phyloP scores from a whole-genome alignment of 2,329 filamentous ascomycete species.

The Neocucurbitaria cava region DNA sequence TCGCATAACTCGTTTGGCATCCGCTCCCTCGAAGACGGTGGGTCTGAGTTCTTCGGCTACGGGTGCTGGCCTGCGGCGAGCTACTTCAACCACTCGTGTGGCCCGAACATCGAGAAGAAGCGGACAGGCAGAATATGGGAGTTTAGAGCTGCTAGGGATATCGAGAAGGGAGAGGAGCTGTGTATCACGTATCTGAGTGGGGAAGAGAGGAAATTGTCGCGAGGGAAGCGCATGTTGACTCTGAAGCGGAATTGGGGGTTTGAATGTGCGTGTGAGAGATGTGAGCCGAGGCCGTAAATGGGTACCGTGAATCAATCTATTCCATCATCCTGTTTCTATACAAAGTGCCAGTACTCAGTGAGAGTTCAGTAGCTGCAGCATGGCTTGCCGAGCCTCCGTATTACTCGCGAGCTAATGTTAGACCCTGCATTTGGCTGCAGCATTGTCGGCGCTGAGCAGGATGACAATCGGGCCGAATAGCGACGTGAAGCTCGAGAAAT shows the following conservation, averaged over 20 bases:
- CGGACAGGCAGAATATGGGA: constrained; percentile 51
- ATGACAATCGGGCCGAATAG: constrained; percentile 4
- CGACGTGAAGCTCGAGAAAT: background rate
- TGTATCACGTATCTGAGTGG: constrained; percentile 59
- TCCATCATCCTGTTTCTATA: no score
- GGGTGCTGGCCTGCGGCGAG: constrained; percentile 55
- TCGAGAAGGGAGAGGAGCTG: constrained; percentile 51
- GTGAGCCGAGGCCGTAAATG: constrained; percentile 27
- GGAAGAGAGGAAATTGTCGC: constrained; percentile 52
- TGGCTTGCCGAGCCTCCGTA: no score
- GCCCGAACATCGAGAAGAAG: constrained; percentile 53
- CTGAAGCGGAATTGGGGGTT: constrained; percentile 56
- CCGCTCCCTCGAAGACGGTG: constrained; percentile 52
- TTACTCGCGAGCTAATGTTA: background rate
- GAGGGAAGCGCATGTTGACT: constrained; percentile 45
- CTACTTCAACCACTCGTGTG: constrained; percentile 59
- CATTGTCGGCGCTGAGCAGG: constrained; percentile 3
- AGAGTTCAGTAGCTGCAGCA: no score
- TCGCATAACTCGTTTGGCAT: constrained; percentile 59
- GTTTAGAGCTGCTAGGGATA: constrained; percentile 47
- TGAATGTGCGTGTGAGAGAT: constrained; percentile 52
- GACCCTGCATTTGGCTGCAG: background rate
- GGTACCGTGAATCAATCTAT: background rate
- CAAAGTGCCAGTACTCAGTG: no score
- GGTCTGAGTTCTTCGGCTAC: constrained; percentile 58